Base-by-base conservation (phyloP, 192 early-diverging fungal species). In the Backusella morwellensis region DNA sequence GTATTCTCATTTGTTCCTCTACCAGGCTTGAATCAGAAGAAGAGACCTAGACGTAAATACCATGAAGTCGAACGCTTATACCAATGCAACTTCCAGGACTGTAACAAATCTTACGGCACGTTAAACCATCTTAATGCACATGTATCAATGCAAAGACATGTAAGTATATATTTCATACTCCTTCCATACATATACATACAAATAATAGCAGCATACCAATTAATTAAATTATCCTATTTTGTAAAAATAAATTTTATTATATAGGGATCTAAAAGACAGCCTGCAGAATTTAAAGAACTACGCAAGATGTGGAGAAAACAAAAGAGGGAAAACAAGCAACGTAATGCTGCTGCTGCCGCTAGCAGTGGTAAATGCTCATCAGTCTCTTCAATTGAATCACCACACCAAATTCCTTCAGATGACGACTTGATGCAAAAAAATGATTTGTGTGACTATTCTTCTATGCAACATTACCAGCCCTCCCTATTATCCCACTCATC, bases 1-100 rank as follows among this genome's bases (percentile, higher is more conserved):
- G 54, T 78, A 17, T 86, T 83, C 72, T 85, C 83, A 5, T 86
- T 85, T 59, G 83, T 88, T n/a, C 73, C 85, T 7, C 56, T 86
- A 23, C 83, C 85, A 4, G 85, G 88, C 17, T 80, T 85, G 15
- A 85, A 85, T 71, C 80, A 83, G 21, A 88, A 90, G 70, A 90
- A 90, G 68, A 54, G 89, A 40, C 87, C 86, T 34, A 83, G 89
- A 50, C 73, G 89, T 40, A 69, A 84, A 41, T 90, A 87, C 42
- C 85, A 88, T 78, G 89, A 90, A 72, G 87, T 90, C 75, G 89
- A 90, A 72, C 89, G 89, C 15, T 76, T 85, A 21, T 90, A 88
- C 70, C 77, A 70, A 42, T 90, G 89, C 77, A 87, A 72, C 63
- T 87, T 68, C 70, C 75, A 72, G 4, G 89, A 84, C 3, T 90